These are phyloP conservation scores for Pelargonium australe DNA, from an alignment of 441 rosid species.

Conservation along the genomic window DNA sequence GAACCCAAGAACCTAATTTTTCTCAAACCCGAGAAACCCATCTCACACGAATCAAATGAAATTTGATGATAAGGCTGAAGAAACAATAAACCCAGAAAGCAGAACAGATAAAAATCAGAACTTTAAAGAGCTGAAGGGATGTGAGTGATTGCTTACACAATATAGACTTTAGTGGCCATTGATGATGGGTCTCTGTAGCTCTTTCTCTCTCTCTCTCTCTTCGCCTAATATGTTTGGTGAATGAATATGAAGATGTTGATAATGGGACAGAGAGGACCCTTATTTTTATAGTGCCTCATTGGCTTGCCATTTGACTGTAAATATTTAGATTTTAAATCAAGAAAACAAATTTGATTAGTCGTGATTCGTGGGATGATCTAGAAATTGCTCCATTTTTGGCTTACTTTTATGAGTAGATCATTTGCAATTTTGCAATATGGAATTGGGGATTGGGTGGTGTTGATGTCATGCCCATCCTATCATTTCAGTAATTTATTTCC, in stretches of 20 bases:
- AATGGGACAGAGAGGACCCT: conserved; percentile 10
- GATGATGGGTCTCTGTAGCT: conserved; percentile 12
- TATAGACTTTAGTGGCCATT: conserved; percentile 56
- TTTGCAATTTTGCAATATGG: not conserved
- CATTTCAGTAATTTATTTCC: conserved; percentile 7
- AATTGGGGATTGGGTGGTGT: not conserved
- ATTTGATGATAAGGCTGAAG: not conserved
- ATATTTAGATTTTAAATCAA: not conserved
- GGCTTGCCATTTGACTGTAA: not conserved
- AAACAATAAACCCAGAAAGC: not conserved
- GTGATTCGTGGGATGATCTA: not conserved
- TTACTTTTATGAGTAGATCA: not conserved
- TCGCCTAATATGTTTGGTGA: not conserved
- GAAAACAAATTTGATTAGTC: conserved; percentile 8
- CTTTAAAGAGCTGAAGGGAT: not conserved
- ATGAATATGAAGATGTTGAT: not conserved
- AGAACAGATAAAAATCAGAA: conserved; percentile 2
- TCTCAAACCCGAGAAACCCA: not conserved
- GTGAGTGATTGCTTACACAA: conserved; percentile 40
- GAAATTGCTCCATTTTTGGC: conserved; percentile 19
- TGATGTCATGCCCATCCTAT: conserved; percentile 21
- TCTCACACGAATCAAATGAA: not conserved
- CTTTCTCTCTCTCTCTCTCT: not conserved
- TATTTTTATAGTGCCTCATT: conserved; percentile 28
- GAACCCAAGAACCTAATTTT: not conserved